Percentiles rank a stretch among this genome's conserved stretches.
phyloP scores from a whole-genome alignment of 306 rosid genomes.

The Fragaria iinumae region DNA sequence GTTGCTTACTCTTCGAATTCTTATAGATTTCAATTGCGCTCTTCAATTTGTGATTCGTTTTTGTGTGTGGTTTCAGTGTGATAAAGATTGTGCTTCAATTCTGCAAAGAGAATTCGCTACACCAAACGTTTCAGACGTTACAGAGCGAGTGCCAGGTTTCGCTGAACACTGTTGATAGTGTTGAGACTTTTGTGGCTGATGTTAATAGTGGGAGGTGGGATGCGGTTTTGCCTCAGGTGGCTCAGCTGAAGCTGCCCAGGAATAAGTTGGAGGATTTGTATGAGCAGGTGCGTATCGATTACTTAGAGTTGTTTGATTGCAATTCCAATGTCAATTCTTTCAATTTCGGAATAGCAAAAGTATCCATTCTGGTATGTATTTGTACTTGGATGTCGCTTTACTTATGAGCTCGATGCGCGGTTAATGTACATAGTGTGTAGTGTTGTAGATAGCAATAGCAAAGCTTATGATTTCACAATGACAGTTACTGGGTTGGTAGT shows the following conservation, averaged over 20 bases:
- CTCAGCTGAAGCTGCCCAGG: constrained; percentile 96
- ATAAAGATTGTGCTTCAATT: constrained; percentile 98
- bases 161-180: constrained; percentile 91
- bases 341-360: neutral
- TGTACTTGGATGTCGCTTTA: neutral
- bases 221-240: constrained; percentile 87
- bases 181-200: constrained; percentile 89
- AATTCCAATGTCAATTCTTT: neutral
- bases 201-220: constrained; percentile 98
- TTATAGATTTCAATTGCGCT: neutral
- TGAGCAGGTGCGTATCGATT: constrained; percentile 62
- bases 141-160: constrained; percentile 99
- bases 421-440: neutral
- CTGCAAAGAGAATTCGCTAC: constrained; percentile 92
- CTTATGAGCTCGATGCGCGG: neutral
- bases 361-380: neutral
- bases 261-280: constrained; percentile 94
- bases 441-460: neutral
- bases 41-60: neutral
- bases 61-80: constrained; percentile 51
- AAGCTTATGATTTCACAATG: neutral
- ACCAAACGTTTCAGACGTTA: constrained; percentile 83
- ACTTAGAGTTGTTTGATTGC: neutral
- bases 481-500: neutral
- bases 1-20: neutral